Evolutionary conservation across 1,139 yeast species (phyloP).

Genomic region (Kodamaea sp.): DNA sequence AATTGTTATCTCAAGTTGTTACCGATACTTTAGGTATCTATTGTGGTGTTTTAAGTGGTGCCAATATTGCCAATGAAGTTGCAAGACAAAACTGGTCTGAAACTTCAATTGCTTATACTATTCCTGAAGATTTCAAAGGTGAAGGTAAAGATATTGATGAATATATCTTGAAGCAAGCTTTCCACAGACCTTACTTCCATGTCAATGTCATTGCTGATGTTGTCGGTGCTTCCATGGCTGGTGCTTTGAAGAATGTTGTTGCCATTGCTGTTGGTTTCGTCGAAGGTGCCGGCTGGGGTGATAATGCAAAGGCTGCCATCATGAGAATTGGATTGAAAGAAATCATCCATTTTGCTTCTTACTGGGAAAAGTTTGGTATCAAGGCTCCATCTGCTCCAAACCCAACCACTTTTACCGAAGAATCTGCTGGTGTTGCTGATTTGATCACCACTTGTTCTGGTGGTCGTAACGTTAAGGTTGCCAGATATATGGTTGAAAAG

Average conservation of each 20-base stretch:
- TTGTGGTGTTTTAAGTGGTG: constrained; percentile 95
- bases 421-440: constrained; percentile 95
- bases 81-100: constrained; percentile 93
- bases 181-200: constrained; percentile 96
- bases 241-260: constrained; percentile 90
- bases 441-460: constrained; percentile 94
- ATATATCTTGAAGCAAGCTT: constrained; percentile 61
- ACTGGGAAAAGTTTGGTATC: constrained; percentile 64
- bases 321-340: constrained; percentile 92
- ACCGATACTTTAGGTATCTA: constrained; percentile 73
- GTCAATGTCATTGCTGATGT: constrained; percentile 85
- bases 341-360: constrained; percentile 56
- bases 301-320: constrained; percentile 92
- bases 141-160: constrained; percentile 72
- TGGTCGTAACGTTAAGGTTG: constrained; percentile 91
- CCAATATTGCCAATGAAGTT: constrained; percentile 92
- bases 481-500: constrained; percentile 69
- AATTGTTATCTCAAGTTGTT: constrained; percentile 70
- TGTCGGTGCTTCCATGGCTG: constrained; percentile 91
- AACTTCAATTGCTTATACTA: constrained; percentile 85
- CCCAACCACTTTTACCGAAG: constrained; percentile 80
- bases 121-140: constrained; percentile 69
- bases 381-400: constrained; percentile 60
- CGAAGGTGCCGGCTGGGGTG: constrained; percentile 97
- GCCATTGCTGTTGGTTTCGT: constrained; percentile 94